Percentiles rank a stretch among this genome's conserved stretches.
These are phyloP conservation scores for Volvariella volvacea DNA, from an alignment of 1,284 basidiomycete genomes.

Conservation along the genomic window DNA sequence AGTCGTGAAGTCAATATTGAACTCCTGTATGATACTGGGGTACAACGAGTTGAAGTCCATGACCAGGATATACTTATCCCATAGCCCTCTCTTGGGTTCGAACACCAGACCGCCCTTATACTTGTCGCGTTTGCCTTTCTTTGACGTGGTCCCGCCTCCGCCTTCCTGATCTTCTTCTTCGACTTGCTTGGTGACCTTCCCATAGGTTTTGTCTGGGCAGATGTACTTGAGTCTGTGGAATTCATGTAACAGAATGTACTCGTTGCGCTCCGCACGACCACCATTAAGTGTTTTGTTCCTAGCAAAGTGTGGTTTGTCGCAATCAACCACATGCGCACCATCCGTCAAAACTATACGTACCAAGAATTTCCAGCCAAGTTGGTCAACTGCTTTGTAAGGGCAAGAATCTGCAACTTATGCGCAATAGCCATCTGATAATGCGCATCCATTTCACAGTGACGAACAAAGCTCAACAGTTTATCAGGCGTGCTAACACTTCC, in stretches of 20 bases:
- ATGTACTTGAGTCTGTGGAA: conserved; percentile 97
- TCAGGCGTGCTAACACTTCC: conserved; percentile 75
- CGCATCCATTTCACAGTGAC: conserved; percentile 90
- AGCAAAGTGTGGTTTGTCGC: no score
- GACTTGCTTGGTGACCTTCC: conserved; percentile 47
- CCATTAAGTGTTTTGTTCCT: conserved; percentile 95
- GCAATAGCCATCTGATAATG: conserved; percentile 96
- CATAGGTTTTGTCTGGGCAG: conserved; percentile 90
- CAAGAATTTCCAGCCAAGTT: conserved; percentile 98
- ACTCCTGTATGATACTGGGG: conserved; percentile 99
- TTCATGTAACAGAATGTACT: conserved; percentile 97
- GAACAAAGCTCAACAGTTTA: conserved; percentile 80
- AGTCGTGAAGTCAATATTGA: conserved; percentile 99
- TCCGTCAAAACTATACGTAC: conserved; percentile 37
- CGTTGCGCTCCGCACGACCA: conserved; percentile 96
- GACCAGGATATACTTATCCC: conserved; percentile 96
- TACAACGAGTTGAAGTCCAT: conserved; percentile 99
- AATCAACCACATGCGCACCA: neutral
- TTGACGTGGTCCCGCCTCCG: conserved; percentile 41
- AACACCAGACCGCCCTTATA: conserved; percentile 99
- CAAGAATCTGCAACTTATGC: conserved; percentile 72
- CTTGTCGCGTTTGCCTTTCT: conserved; percentile 83
- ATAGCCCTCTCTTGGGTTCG: conserved; percentile 92
- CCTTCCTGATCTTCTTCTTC: conserved; percentile 65
- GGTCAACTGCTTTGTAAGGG: conserved; percentile 88